phyloP scores from a whole-genome alignment of 768 basidiomycete genomes.

The Lactarius tabidus region DNA sequence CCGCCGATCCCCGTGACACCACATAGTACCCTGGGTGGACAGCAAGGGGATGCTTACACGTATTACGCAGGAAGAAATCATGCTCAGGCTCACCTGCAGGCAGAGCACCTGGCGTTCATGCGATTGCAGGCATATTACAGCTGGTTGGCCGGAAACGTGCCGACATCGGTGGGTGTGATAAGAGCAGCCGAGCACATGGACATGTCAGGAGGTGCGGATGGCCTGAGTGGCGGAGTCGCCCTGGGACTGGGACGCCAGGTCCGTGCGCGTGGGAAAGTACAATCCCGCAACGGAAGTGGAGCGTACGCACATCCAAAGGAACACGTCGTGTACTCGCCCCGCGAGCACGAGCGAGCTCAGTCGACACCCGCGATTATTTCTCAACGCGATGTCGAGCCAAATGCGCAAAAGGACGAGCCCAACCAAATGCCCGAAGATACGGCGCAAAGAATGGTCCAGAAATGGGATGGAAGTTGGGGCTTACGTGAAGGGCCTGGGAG shows the following conservation, averaged over 20 bases:
- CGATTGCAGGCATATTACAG: constrained; percentile 15
- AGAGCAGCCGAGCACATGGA: constrained; percentile 18
- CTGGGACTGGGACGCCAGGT: constrained; percentile 5
- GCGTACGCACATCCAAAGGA: constrained; percentile 24
- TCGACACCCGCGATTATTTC: constrained; percentile 1
- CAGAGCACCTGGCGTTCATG: constrained; percentile 12
- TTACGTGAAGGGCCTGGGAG: constrained; percentile 15
- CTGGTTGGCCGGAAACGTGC: constrained; percentile 9
- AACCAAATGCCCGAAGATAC: neutral
- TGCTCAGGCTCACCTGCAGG: constrained; percentile 12
- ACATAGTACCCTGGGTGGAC: neutral
- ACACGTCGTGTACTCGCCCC: constrained; percentile 21
- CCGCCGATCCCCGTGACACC: constrained; percentile 2
- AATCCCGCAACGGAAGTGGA: constrained; percentile 6
- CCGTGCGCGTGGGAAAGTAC: constrained; percentile 18
- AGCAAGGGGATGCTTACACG: constrained; percentile 5
- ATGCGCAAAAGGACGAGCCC: neutral
- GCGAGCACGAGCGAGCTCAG: constrained; percentile 13
- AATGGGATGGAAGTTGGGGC: constrained; percentile 22
- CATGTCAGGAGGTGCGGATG: constrained; percentile 19
- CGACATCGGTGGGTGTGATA: neutral
- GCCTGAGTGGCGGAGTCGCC: constrained; percentile 23
- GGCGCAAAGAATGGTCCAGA: neutral
- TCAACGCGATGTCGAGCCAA: neutral
- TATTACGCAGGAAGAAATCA: constrained; percentile 3